Evolutionary conservation across 129 eudicot species (phyloP), one percentile per base, ranked within the genome.

Genomic region (Tagetes erecta): DNA sequence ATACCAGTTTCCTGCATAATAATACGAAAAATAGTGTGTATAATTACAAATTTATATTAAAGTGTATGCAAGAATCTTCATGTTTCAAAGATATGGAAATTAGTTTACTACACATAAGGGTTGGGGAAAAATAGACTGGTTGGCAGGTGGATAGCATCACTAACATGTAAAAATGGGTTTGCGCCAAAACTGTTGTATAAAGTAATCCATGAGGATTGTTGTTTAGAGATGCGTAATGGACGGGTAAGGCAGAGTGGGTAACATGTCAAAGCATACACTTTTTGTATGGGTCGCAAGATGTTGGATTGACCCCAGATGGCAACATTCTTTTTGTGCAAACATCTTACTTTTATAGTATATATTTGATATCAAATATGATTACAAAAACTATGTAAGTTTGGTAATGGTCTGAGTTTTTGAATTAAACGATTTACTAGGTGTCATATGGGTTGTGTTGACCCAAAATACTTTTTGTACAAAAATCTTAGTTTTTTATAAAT

Each of bases 1-100:
- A 72, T 74, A 47, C 84, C 79, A 71, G 73, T 81, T 75, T 84
- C 97, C 98, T 94, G 76, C 60, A 58, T 46, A 71, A 81, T 47
- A 67, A 76, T 47, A 45, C 38, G 59, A 64, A 64, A 12, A 14
- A 52, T 66, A 31, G 42, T 42, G 31, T 3, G n/a, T 35, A 79
- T 2, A 56, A 5, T 12, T 40, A 74, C 49, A 39, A 44, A 55
- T 42, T 14, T 46, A 30, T 40, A 68, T 56, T 57, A 8, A 68
- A 14, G 33, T 57, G 4, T 4, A 42, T 76, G 50, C 47, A 52
- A 6, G 36, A 68, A 77, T 49, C 74, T 20, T 8, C 63, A 30
- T 27, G 27, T 5, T 4, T 1, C 35, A 4, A 0, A 56, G 63
- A 56, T 11, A 56, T 56, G 3, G 12, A 56, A 55, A 55, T 55